Base-by-base conservation (phyloP, 1,284 basidiomycete species). In the Irpex sp. region DNA sequence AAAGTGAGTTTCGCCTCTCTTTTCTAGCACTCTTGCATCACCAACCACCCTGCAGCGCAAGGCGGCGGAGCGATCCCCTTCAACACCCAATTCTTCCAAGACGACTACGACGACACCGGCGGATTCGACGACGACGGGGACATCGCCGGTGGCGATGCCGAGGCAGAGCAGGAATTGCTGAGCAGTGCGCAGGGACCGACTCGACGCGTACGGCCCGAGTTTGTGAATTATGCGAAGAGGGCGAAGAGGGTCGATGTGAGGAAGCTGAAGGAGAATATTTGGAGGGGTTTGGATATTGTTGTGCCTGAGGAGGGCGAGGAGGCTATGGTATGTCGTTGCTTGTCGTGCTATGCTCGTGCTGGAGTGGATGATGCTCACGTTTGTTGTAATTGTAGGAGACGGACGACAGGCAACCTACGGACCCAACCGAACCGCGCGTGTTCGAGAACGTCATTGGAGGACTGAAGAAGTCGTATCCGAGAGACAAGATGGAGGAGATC, bases 171-270 rank as follows among this genome's bases (percentile, higher is more conserved):
- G 62, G 96, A 98, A 75, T 78, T 97, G 21, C 81, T 95, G 56
- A 91, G 91, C 15, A 89, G 85, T 1, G 93, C 93, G 0, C 89
- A 93, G 69, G 89, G 91, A 19, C 88, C 91, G 71, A 85, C 89
- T 49, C 87, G 91, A 60, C 88, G 93, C 8, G 87, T 94, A 49
- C 83, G 89, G 64, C 96, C 96, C 1, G 93, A 98, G 73, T 87
- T 88, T 66, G 94, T 99, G 70, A 95, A 96, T 69, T 98, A 97
- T 72, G 92, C 96, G 3, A 97, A 97, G 78, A 88, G 93, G 62
- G 97, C 97, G 2, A 99, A 98, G 80, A 83, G 96, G 52, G 96
- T 99, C 34, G 97, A 99, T 73, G 96, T 99, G 57, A 88, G 96
- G 73, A 94, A 92, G 76, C 81, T 99, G 70, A 99, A 99, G 79